These are phyloP conservation scores for Russula dissimulans DNA, from an alignment of 768 basidiomycete genomes.

Conservation along the genomic window DNA sequence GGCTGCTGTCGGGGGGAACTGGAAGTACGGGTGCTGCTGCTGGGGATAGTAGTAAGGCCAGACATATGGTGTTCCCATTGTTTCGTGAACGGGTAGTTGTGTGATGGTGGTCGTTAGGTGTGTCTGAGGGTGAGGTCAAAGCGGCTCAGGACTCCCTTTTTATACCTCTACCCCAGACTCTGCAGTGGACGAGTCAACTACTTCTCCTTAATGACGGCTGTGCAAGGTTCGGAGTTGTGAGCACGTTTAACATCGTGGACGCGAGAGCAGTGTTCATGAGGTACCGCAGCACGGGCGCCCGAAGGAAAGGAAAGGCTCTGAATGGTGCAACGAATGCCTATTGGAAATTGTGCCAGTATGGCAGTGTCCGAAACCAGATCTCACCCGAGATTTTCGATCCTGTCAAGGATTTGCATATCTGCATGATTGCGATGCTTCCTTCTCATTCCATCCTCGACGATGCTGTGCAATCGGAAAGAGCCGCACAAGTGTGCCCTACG, in stretches of 20 bases:
- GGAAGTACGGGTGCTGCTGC: conserved; percentile 14
- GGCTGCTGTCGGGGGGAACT: conserved; percentile 1
- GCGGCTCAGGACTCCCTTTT: background rate
- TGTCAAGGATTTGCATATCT: too few species aligned
- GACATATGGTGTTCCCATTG: conserved; percentile 4
- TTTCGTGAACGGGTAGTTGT: background rate
- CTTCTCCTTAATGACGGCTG: background rate
- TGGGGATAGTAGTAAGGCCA: conserved; percentile 14
- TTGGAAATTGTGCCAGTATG: too few species aligned
- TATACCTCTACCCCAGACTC: background rate
- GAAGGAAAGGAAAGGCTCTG: too few species aligned
- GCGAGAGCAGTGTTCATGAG: background rate
- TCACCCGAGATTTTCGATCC: too few species aligned
- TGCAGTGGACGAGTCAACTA: conserved; percentile 5
- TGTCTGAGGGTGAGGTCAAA: background rate
- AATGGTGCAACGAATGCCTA: too few species aligned
- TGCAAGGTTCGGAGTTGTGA: background rate
- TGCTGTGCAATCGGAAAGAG: too few species aligned
- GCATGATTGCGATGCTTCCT: too few species aligned
- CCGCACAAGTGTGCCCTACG: too few species aligned
- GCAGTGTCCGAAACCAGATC: too few species aligned
- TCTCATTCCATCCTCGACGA: too few species aligned
- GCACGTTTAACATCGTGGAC: conserved; percentile 1
- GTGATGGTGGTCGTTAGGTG: background rate
- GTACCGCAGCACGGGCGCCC: background rate